Evolutionary conservation across 2,329 filamentous ascomycete genomes (phyloP).

Genomic region (Lanzia echinophila): DNA sequence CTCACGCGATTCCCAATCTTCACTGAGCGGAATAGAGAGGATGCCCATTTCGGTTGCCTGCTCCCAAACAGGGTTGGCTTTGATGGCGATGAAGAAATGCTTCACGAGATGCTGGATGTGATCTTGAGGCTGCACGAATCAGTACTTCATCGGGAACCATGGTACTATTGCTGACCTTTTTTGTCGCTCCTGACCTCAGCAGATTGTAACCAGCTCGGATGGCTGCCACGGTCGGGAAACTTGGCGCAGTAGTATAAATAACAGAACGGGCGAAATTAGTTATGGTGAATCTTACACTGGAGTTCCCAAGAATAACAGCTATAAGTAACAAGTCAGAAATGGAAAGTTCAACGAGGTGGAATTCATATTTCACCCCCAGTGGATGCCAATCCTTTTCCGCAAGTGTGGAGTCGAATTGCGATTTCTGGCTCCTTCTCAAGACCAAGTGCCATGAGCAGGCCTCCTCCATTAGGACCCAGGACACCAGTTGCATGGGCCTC

Average conservation of each 20-base stretch:
- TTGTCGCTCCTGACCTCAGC: too few species aligned
- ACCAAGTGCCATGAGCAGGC: conserved; percentile 43
- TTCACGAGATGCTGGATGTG: conserved; percentile 56
- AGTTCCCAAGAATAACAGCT: too few species aligned
- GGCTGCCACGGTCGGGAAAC: conserved; percentile 33
- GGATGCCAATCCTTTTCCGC: conserved; percentile 44
- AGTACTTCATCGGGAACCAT: conserved; percentile 21
- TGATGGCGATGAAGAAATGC: too few species aligned
- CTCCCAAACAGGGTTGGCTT: too few species aligned
- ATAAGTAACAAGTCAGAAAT: conserved; percentile 27
- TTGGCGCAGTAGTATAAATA: too few species aligned
- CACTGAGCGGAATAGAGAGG: too few species aligned
- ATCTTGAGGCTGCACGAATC: too few species aligned
- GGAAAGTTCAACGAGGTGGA: conserved; percentile 13
- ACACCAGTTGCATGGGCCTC: conserved; percentile 49
- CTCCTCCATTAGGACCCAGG: conserved; percentile 42
- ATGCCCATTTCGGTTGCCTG: too few species aligned
- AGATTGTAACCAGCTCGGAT: conserved; percentile 39
- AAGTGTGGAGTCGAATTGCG: conserved; percentile 46
- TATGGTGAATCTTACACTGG: too few species aligned
- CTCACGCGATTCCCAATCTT: too few species aligned
- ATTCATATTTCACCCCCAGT: conserved; percentile 29
- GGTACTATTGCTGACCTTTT: conserved; percentile 40
- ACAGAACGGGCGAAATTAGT: too few species aligned
- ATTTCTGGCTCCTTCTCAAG: conserved; percentile 42